Evolutionary conservation across 1,139 yeast species (phyloP).

Genomic region (Candida gigantensis): DNA sequence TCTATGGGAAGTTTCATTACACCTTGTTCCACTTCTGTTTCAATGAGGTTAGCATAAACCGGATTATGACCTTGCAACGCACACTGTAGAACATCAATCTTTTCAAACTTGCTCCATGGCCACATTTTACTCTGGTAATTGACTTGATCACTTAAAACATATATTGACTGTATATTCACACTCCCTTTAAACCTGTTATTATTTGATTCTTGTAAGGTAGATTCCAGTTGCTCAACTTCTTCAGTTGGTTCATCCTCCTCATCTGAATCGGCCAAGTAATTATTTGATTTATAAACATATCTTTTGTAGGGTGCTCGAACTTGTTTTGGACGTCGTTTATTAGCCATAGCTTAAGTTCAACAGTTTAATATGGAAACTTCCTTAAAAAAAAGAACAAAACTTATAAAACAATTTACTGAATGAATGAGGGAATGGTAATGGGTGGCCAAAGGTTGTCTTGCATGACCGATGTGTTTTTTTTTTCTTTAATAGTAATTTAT

Average conservation of each 20-base stretch:
- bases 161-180: constrained; percentile 33
- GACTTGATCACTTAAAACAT: constrained; percentile 33
- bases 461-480: too few species aligned
- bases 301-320: constrained; percentile 73
- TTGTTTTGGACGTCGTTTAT: constrained; percentile 84
- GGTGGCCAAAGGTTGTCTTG: too few species aligned
- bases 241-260: constrained; percentile 29
- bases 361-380: neutral
- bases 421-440: too few species aligned
- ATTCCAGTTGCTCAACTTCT: constrained; percentile 11
- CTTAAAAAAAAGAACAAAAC: neutral
- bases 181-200: constrained; percentile 32
- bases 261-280: constrained; percentile 31
- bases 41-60: constrained; percentile 17
- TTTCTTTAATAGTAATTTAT: too few species aligned
- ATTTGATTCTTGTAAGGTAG: constrained; percentile 23
- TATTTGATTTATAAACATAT: constrained; percentile 67
- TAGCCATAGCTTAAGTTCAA: constrained; percentile 55
- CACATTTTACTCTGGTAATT: constrained; percentile 30
- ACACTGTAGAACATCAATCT: constrained; percentile 44
- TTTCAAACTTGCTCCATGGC: constrained; percentile 49
- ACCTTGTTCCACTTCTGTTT: constrained; percentile 15
- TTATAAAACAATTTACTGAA: neutral
- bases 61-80: constrained; percentile 26
- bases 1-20: constrained; percentile 57